Evolutionary conservation across 176 grass and related monocot genomes (phyloP).

Genomic region (Cenchrus purpureus): DNA sequence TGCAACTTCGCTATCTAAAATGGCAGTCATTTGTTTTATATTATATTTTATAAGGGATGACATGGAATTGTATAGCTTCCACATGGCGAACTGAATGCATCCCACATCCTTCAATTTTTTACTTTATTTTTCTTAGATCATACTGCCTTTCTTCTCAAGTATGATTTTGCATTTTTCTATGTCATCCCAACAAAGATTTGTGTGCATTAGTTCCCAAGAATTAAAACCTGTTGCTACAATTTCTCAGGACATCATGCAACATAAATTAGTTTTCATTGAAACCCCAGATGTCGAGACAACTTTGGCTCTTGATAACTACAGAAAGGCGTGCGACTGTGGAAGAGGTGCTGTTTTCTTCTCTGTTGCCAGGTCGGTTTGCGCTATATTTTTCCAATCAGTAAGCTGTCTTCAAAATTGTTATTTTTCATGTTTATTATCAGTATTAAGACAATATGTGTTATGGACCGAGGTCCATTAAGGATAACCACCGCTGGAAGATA

Average conservation of each 20-base stretch:
- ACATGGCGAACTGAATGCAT: background rate
- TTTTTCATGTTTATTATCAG: constrained; percentile 19
- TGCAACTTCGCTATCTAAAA: background rate
- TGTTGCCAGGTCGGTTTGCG: constrained; percentile 75
- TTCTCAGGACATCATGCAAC: constrained; percentile 96
- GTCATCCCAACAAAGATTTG: constrained; percentile 1
- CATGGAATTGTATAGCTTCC: background rate
- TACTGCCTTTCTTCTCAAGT: constrained; percentile 20
- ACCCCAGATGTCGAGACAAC: constrained; percentile 99
- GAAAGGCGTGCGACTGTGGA: constrained; percentile 93
- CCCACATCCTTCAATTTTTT: background rate
- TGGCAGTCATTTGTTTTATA: background rate
- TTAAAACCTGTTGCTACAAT: constrained; percentile 30
- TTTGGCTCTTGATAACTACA: constrained; percentile 97
- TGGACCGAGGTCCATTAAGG: too few relatives aligned
- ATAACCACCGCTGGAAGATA: too few relatives aligned
- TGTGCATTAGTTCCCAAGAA: background rate
- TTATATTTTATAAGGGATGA: background rate
- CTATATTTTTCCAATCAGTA: background rate
- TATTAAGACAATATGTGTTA: background rate
- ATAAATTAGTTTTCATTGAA: constrained; percentile 98
- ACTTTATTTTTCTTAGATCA: background rate
- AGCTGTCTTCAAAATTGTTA: constrained; percentile 20
- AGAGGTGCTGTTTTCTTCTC: constrained; percentile 96
- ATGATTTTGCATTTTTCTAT: background rate